Evolutionary conservation across 179 eudicot species (phyloP), one percentile per base, ranked within the genome.

Genomic region (Kewa caespitosa): DNA sequence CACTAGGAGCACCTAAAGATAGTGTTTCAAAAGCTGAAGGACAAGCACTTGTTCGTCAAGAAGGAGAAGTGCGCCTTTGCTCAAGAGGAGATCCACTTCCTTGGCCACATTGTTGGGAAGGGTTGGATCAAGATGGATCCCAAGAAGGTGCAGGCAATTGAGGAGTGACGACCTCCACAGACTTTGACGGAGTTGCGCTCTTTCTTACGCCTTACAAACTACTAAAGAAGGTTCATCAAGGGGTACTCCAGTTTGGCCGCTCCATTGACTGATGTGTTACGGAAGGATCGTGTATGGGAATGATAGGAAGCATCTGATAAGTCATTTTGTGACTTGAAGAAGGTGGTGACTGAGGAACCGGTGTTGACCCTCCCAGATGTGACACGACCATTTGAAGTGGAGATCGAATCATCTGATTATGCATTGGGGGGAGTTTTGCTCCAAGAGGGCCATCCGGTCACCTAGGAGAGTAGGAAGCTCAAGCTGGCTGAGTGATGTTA

Each of bases 351-450:
- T 2, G 5, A 18, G 0, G 62, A 48, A 17, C 70, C 46, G 0
- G 59, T 73, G 14, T 20, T 73, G 12, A 32, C 32, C 1, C 41
- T 73, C 0, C 59, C 69, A 1, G 41, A 73, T 5, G 30, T 38
- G 0, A 8, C 13, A n/a, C n/a, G n/a, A n/a, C 5, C 57, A 1
- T 62, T 74, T n/a, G 69, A 74, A n/a, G 43, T 74, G 0, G 41
- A 74, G 14, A 63, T 61, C 0, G 43, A 74, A 13, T 42, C 77
- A 0, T 74, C 69, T 0, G 61, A 62, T 11, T 43, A 7, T 23
- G 61, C 77, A 0, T 15, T 74, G 1, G 34, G 46, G 6, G 77
- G 77, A 0, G 70, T 74, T 3, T 55, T 37, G 4, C n/a, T 75
- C 1, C 72, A 75, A 36, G 43, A 65, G 0, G 78, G 61, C 5